Conservation (phyloP, 805 yeast genomes). For the Diddensiella santjacobensis region DNA sequence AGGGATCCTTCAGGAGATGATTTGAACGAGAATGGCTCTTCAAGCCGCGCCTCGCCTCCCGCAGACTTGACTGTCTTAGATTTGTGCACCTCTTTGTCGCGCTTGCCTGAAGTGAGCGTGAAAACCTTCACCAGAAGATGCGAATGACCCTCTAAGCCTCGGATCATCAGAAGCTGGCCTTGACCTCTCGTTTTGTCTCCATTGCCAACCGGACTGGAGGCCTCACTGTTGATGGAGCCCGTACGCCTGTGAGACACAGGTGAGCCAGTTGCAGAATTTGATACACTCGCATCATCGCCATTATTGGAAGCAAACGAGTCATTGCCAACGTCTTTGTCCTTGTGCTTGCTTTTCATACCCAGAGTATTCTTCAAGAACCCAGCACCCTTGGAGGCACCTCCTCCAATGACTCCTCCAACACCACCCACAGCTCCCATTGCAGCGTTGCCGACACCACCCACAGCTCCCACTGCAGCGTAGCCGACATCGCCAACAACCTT, state of each 20-base stretch:
- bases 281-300: slow-evolving; percentile 24
- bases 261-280: slow-evolving; percentile 10
- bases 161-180: slow-evolving; percentile 22
- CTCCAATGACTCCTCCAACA: slow-evolving; percentile 34
- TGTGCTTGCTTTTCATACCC: slow-evolving; percentile 20
- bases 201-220: slow-evolving; percentile 15
- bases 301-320: slow-evolving; percentile 40
- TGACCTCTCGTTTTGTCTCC: slow-evolving; percentile 20
- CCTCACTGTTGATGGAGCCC: slow-evolving; percentile 16
- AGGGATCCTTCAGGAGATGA: slow-evolving; percentile 60
- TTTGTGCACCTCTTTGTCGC: slow-evolving; percentile 57
- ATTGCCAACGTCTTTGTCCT: slow-evolving; percentile 35
- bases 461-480: slow-evolving; percentile 37
- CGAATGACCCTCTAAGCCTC: slow-evolving; percentile 24
- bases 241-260: slow-evolving; percentile 19
- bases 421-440: slow-evolving; percentile 43
- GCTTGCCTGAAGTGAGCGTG: slow-evolving; percentile 28
- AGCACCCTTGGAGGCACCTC: slow-evolving; percentile 33
- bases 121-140: slow-evolving; percentile 47
- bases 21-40: slow-evolving; percentile 64
- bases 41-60: slow-evolving; percentile 37
- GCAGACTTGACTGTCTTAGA: slow-evolving; percentile 56
- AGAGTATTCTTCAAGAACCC: slow-evolving; percentile 36
- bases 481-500: slow-evolving; percentile 48
- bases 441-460: slow-evolving; percentile 39